These are phyloP conservation scores for Erigeron canadensis DNA, from an alignment of 129 eudicot species.

Conservation along the genomic window DNA sequence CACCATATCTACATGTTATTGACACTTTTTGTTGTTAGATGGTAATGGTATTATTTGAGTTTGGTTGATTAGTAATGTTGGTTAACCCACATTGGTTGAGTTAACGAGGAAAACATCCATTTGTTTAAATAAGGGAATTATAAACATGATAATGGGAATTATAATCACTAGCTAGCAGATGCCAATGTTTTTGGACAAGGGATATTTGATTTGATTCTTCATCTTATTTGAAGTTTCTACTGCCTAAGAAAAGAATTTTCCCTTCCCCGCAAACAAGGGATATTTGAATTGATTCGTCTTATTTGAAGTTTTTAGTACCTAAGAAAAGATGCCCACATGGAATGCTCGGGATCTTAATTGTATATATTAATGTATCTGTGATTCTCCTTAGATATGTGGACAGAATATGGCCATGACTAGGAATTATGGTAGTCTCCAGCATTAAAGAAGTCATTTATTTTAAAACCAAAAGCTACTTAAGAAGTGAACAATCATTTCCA, in stretches of 20 bases:
- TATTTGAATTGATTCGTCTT: not conserved
- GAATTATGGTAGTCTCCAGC: slow-evolving; percentile 7
- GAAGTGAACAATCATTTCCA: not conserved
- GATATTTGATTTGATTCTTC: not conserved
- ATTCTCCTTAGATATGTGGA: slow-evolving; percentile 1
- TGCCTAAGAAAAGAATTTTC: not conserved
- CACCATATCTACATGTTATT: not conserved
- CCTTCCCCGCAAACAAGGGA: too few relatives aligned
- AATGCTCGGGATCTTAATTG: not conserved
- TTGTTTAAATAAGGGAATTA: not conserved
- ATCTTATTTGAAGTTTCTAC: not conserved
- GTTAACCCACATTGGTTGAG: not conserved
- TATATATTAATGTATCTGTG: not conserved
- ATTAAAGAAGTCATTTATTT: not conserved
- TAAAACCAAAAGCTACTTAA: not conserved
- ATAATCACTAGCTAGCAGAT: slow-evolving; percentile 1
- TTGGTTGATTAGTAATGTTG: slow-evolving; percentile 16
- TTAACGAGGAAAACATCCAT: not conserved
- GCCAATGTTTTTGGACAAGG: slow-evolving; percentile 2
- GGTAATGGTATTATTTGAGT: slow-evolving; percentile 1
- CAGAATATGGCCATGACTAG: not conserved
- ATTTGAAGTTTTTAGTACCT: not conserved
- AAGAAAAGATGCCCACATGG: not conserved
- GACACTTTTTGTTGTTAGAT: not conserved
- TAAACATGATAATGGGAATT: not conserved